phyloP scores from a whole-genome alignment of 176 grass and related monocot species.

The Poa annua region DNA sequence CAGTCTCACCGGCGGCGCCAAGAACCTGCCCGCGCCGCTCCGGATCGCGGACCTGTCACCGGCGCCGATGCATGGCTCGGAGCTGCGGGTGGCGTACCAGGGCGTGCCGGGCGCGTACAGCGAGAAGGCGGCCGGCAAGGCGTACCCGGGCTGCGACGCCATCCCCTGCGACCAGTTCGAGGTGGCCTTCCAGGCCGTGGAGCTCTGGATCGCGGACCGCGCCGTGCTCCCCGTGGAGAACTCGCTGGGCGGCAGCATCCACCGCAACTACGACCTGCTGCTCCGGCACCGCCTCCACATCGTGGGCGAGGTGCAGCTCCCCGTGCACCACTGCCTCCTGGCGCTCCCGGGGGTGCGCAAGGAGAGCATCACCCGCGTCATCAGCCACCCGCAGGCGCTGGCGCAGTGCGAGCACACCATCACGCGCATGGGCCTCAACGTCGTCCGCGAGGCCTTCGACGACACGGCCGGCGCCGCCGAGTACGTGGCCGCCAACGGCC shows the following conservation, averaged over 20 bases:
- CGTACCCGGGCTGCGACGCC: slow-evolving; percentile 77
- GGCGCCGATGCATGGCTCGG: slow-evolving; percentile 84
- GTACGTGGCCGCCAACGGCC: slow-evolving; percentile 60
- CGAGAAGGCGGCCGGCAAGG: slow-evolving; percentile 92
- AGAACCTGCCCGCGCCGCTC: slow-evolving; percentile 66
- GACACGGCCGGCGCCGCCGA: slow-evolving; percentile 91
- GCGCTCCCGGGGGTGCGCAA: slow-evolving; percentile 86
- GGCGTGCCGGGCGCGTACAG: slow-evolving; percentile 92
- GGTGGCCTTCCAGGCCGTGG: slow-evolving; percentile 90
- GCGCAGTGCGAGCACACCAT: slow-evolving; percentile 96
- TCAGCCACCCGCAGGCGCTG: slow-evolving; percentile 96
- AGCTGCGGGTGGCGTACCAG: slow-evolving; percentile 93
- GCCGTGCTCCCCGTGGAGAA: slow-evolving; percentile 94
- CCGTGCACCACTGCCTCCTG: slow-evolving; percentile 94
- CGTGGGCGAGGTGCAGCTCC: slow-evolving; percentile 94
- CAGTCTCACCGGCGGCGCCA: slow-evolving; percentile 6
- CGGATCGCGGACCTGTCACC: slow-evolving; percentile 77
- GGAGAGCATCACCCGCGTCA: slow-evolving; percentile 82
- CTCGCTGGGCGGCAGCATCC: slow-evolving; percentile 96
- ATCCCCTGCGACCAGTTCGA: slow-evolving; percentile 99
- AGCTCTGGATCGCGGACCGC: slow-evolving; percentile 94
- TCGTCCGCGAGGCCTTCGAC: slow-evolving; percentile 94
- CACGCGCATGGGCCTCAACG: slow-evolving; percentile 84
- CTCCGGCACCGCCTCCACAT: slow-evolving; percentile 94
- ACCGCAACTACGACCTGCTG: slow-evolving; percentile 97